Conservation (phyloP, 1,284 basidiomycete genomes). For the Malassezia nana region DNA sequence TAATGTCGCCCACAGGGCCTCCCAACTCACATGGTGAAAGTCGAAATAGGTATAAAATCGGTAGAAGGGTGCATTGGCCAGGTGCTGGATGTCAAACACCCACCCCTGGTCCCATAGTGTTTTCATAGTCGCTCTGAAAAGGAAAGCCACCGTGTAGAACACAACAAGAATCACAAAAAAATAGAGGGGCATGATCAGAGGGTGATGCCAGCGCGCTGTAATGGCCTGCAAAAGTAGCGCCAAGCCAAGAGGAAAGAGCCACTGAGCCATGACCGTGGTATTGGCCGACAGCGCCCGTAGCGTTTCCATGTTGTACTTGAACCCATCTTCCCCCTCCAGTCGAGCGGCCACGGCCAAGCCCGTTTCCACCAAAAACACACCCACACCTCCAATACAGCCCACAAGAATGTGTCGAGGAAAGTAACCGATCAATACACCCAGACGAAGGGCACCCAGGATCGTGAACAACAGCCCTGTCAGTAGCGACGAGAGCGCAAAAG, state of each 20-base stretch:
- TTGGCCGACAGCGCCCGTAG: conserved; percentile 52
- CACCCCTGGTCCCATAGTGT: conserved; percentile 63
- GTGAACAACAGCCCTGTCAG: conserved; percentile 59
- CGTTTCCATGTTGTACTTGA: conserved; percentile 60
- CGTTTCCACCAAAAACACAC: conserved; percentile 62
- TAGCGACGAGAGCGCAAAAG: conserved; percentile 80
- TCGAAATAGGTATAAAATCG: conserved; percentile 48
- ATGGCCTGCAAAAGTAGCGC: conserved; percentile 71
- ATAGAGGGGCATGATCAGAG: conserved; percentile 79
- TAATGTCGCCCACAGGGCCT: conserved; percentile 49
- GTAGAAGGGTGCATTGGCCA: conserved; percentile 40
- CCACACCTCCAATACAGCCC: conserved; percentile 89
- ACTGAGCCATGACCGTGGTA: conserved; percentile 59
- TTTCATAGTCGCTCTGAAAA: conserved; percentile 58
- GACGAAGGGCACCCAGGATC: conserved; percentile 59
- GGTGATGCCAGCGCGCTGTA: conserved; percentile 70
- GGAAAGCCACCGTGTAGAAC: conserved; percentile 68
- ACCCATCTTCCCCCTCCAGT: conserved; percentile 64
- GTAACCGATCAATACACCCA: conserved; percentile 83
- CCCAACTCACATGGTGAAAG: conserved; percentile 33
- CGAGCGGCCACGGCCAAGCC: conserved; percentile 68
- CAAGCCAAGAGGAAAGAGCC: conserved; percentile 65
- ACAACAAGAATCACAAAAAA: conserved; percentile 72
- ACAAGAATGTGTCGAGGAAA: conserved; percentile 79
- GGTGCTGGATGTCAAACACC: conserved; percentile 70